phyloP scores from a whole-genome alignment of 805 yeast genomes.

The Saccharomyces mikatae region DNA sequence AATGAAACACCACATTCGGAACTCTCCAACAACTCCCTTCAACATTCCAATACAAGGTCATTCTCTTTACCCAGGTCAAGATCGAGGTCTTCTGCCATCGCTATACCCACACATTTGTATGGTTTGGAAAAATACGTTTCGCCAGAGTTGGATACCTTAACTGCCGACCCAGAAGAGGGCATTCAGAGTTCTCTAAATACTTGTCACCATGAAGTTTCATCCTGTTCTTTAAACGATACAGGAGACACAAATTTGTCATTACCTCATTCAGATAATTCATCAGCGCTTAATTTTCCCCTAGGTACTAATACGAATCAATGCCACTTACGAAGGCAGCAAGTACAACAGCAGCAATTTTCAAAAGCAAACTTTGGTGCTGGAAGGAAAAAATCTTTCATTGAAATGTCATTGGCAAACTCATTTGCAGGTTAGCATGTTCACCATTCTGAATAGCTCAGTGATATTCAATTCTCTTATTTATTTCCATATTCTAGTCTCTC shows the following conservation, averaged over 20 bases:
- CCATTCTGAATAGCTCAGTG: neutral
- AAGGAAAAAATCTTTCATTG: slow-evolving; percentile 18
- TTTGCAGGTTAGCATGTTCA: slow-evolving; percentile 2
- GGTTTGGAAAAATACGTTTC: slow-evolving; percentile 25
- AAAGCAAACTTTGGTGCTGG: neutral
- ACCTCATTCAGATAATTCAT: neutral
- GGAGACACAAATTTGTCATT: neutral
- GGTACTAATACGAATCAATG: neutral
- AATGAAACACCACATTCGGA: neutral
- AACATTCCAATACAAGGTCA: neutral
- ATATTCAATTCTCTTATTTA: neutral
- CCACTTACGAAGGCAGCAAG: neutral
- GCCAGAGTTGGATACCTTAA: slow-evolving; percentile 21
- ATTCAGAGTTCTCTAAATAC: neutral
- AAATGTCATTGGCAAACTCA: slow-evolving; percentile 16
- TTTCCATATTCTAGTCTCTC: neutral
- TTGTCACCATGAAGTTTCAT: neutral
- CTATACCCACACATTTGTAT: slow-evolving; percentile 24
- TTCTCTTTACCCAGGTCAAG: neutral
- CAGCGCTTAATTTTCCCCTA: neutral
- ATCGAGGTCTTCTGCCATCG: slow-evolving; percentile 13
- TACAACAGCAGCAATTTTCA: neutral
- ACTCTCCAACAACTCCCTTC: neutral
- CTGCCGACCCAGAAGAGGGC: slow-evolving; percentile 3
- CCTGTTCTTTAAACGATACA: neutral